These are phyloP conservation scores for Penicillium glabrum DNA, from an alignment of 2,329 filamentous ascomycete genomes.

Conservation along the genomic window DNA sequence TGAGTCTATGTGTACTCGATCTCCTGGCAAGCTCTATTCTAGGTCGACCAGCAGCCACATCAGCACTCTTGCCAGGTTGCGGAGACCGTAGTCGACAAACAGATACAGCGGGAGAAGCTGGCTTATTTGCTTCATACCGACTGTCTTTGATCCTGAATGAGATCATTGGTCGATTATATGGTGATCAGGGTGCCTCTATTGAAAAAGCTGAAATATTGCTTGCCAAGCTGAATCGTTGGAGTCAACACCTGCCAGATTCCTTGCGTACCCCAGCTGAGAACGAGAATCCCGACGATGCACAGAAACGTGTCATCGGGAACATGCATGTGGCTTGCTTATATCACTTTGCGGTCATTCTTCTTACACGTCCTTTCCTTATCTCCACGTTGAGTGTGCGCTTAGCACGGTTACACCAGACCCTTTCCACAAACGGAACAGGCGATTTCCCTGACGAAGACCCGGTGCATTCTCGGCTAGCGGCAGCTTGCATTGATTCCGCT, in stretches of 20 bases:
- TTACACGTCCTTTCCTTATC: constrained; percentile 58
- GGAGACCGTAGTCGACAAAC: constrained; percentile 14
- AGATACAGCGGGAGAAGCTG: constrained; percentile 15
- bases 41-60: constrained; percentile 42
- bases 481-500: constrained; percentile 57
- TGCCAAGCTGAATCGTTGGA: constrained; percentile 48
- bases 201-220: constrained; percentile 43
- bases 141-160: constrained; percentile 48
- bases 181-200: constrained; percentile 35
- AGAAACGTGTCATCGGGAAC: constrained; percentile 47
- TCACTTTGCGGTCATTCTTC: constrained; percentile 59
- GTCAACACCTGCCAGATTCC: constrained; percentile 43
- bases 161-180: constrained; percentile 46
- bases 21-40: constrained; percentile 51
- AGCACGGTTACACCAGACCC: constrained; percentile 23
- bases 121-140: constrained; percentile 43
- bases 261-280: constrained; percentile 22
- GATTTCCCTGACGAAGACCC: constrained; percentile 26
- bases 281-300: constrained; percentile 18
- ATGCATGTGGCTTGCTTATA: constrained; percentile 59
- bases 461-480: constrained; percentile 43
- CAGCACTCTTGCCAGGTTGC: constrained; percentile 28
- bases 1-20: constrained; percentile 51
- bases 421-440: constrained; percentile 16
- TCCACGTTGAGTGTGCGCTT: constrained; percentile 46